These are phyloP conservation scores for Cryptosporidium felis DNA, from an alignment of 169 alveolate species.

Conservation along the genomic window DNA sequence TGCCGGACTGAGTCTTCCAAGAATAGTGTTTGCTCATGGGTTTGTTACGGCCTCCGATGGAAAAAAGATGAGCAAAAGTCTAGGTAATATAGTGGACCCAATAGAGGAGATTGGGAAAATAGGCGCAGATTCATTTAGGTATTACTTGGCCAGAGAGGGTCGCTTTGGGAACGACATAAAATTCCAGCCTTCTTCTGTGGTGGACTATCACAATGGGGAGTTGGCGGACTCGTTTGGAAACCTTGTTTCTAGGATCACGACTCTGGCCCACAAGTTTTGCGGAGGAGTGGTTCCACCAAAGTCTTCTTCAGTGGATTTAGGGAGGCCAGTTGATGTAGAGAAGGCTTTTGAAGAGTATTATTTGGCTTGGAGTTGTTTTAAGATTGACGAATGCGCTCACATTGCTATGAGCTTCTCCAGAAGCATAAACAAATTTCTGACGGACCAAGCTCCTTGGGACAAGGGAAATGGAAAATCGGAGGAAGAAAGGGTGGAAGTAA, in stretches of 20 bases:
- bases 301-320: constrained; percentile 71
- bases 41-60: constrained; percentile 93
- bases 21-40: constrained; percentile 90
- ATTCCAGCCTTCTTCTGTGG: constrained; percentile 78
- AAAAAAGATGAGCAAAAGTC: constrained; percentile 91
- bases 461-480: constrained; percentile 71
- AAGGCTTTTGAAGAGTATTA: constrained; percentile 75
- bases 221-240: constrained; percentile 86
- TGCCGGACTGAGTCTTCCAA: constrained; percentile 83
- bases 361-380: constrained; percentile 69
- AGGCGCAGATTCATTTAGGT: constrained; percentile 81
- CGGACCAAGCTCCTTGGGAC: constrained; percentile 90
- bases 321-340: constrained; percentile 80
- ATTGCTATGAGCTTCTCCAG: constrained; percentile 80
- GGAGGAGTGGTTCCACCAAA: constrained; percentile 79
- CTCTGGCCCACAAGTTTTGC: constrained; percentile 78
- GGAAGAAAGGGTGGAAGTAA: constrained; percentile 74
- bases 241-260: constrained; percentile 82
- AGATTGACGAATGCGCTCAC: constrained; percentile 79
- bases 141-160: constrained; percentile 79
- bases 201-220: constrained; percentile 83
- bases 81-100: constrained; percentile 88
- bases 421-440: constrained; percentile 84
- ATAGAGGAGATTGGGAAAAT: constrained; percentile 76
- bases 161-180: constrained; percentile 81